Evolutionary conservation across 164 flowering plant species (phyloP).

Genomic region (Macadamia integrifolia): DNA sequence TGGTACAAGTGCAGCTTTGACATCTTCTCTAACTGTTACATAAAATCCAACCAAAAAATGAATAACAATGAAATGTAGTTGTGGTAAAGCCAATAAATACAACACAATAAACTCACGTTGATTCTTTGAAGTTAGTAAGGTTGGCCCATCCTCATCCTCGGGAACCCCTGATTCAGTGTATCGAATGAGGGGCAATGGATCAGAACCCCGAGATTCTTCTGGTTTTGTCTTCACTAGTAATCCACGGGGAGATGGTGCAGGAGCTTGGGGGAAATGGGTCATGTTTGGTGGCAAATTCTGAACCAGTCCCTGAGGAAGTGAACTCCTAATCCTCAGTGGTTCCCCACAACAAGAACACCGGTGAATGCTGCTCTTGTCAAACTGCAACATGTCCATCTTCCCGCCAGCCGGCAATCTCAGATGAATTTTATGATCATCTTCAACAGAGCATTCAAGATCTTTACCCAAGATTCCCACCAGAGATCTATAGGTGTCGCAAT

Average conservation of each 20-base stretch:
- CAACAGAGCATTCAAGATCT: conserved; percentile 49
- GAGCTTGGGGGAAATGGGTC: conserved; percentile 28
- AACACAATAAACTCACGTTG: conserved; percentile 20
- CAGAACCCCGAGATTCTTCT: conserved; percentile 28
- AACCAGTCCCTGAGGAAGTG: conserved; percentile 9
- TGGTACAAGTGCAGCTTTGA: conserved; percentile 28
- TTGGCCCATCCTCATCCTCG: conserved; percentile 31
- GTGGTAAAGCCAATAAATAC: neutral
- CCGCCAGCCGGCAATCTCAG: conserved; percentile 21
- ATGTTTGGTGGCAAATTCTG: conserved; percentile 14
- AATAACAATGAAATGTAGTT: neutral
- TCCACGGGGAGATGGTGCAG: conserved; percentile 50
- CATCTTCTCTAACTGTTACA: conserved; percentile 34
- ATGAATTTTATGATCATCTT: conserved; percentile 37
- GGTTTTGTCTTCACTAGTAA: conserved; percentile 17
- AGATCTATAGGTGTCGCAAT: conserved; percentile 45
- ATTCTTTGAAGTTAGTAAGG: conserved; percentile 8
- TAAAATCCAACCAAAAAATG: neutral
- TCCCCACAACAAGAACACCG: conserved; percentile 75
- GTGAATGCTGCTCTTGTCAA: conserved; percentile 17
- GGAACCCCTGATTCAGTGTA: conserved; percentile 36
- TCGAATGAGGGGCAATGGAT: no score
- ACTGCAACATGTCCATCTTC: conserved; percentile 21
- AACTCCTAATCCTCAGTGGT: conserved; percentile 36
- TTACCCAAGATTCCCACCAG: conserved; percentile 53